Percentiles rank a stretch among this genome's conserved stretches.
phyloP scores from a whole-genome alignment of 352 stramenopile species.

The Pythium phragmitis region DNA sequence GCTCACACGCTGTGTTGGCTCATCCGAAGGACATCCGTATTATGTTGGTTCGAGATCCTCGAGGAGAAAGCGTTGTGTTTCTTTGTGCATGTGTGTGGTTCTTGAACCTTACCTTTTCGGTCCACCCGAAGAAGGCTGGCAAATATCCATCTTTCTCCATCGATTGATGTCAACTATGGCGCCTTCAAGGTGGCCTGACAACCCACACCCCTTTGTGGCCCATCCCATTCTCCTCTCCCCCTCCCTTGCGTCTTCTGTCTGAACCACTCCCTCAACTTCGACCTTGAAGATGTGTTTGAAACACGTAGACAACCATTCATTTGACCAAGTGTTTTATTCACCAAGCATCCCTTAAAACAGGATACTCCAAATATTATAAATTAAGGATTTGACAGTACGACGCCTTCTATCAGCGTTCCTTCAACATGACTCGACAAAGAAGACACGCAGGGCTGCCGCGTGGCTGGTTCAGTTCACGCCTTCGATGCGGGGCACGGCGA shows the following conservation, averaged over 20 bases:
- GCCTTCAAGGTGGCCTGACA: conserved; percentile 15
- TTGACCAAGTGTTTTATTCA: conserved; percentile 19
- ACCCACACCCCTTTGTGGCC: not conserved
- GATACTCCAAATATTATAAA: conserved; percentile 13
- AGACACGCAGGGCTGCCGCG: not conserved
- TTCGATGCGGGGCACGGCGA: conserved; percentile 61
- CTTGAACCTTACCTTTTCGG: too few species aligned
- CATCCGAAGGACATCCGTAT: too few species aligned
- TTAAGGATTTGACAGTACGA: conserved; percentile 14
- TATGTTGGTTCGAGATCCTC: too few species aligned
- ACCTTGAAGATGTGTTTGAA: conserved; percentile 31
- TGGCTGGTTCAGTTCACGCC: conserved; percentile 47
- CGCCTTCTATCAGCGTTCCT: conserved; percentile 13
- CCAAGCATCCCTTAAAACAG: not conserved
- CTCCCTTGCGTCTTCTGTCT: not conserved
- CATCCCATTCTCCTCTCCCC: conserved; percentile 3
- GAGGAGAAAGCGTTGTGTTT: too few species aligned
- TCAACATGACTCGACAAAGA: conserved; percentile 12
- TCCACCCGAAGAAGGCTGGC: too few species aligned
- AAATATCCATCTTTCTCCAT: not conserved
- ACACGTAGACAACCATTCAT: conserved; percentile 2
- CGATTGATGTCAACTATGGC: not conserved
- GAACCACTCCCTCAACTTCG: conserved; percentile 29
- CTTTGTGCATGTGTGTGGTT: too few species aligned
- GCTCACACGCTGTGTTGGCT: too few species aligned